These are phyloP conservation scores for Pilatotrama ljubarskyi DNA, from an alignment of 768 basidiomycete species.

Conservation along the genomic window DNA sequence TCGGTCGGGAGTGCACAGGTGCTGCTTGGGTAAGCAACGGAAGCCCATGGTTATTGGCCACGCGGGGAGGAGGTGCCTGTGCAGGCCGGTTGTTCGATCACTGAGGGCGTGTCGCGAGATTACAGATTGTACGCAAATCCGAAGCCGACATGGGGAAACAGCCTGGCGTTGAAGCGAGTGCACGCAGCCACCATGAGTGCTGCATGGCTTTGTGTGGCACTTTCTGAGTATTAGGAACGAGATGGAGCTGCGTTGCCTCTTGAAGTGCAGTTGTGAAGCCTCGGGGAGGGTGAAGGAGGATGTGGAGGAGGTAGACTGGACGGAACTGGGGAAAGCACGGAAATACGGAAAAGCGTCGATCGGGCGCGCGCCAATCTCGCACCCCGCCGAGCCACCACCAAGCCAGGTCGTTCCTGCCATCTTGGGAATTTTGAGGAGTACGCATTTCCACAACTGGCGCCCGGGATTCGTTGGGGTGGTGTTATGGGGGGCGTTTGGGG, in stretches of 20 bases:
- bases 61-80: background rate
- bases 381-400: background rate
- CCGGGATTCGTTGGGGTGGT: slow-evolving; percentile 22
- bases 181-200: slow-evolving; percentile 13
- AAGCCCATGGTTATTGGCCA: background rate
- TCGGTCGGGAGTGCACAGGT: background rate
- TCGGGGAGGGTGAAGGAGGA: background rate
- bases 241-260: background rate
- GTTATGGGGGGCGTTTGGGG: slow-evolving; percentile 16
- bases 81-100: background rate
- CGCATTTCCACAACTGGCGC: slow-evolving; percentile 9
- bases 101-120: background rate
- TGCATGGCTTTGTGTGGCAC: background rate
- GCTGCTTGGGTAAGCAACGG: background rate
- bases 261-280: background rate
- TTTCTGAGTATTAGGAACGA: background rate
- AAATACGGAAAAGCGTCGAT: slow-evolving; percentile 8
- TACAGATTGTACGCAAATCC: background rate
- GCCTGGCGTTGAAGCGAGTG: slow-evolving; percentile 19
- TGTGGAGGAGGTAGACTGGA: background rate
- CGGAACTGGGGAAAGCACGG: slow-evolving; percentile 4
- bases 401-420: slow-evolving; percentile 1
- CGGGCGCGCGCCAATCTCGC: slow-evolving; percentile 12
- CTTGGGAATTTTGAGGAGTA: slow-evolving; percentile 15
- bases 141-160: slow-evolving; percentile 13